Base-by-base conservation (phyloP, 2,329 filamentous ascomycete species). In the Nigrospora oryzae region DNA sequence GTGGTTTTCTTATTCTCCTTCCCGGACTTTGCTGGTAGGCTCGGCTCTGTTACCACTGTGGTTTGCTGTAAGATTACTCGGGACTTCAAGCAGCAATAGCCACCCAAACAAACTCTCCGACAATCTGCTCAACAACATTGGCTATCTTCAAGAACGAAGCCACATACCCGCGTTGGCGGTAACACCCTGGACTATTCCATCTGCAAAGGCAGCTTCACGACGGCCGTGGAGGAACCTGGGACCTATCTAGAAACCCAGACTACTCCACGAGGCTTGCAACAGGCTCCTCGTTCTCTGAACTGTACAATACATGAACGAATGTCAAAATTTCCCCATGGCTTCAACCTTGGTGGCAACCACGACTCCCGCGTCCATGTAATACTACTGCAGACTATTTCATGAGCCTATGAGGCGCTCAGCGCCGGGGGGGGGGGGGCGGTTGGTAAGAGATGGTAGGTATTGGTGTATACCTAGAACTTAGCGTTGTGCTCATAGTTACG, bases 151-250 rank as follows among this genome's bases (percentile, higher is more conserved):
- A 13, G 78, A 10, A 68, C 66, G 7, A 80, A 79, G 49, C 80
- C 80, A 2, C 69, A 77, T 51, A 74, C 84, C 45, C 68, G 80
- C 14, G 77, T 84, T 2, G 79, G 81, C 4, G 81, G 80, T n/a
- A 84, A 83, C 53, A 83, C 80, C 0, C 80, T 84, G 60, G 79
- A 84, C 62, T 81, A 75, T 50, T 77, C 77, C 5, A 65, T 83
- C 34, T 83, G 78, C 59, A 71, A 83, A 50, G 61, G 69, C 2
- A 69, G 68, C 4, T 70, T 80, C 6, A 56, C 66, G 1, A 63
- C 65, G 7, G 74, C 73, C 6, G 63, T 74, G 11, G 68, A 78
- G 41, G 78, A 30, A 77, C 69, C 2, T 63, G 74, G 42, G 66
- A 79, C 45, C 65, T 67, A 1, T 56, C 59, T 1, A 65, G 70